phyloP scores from a whole-genome alignment of 2,329 filamentous ascomycete species.

The Neoarthrinium moseri region DNA sequence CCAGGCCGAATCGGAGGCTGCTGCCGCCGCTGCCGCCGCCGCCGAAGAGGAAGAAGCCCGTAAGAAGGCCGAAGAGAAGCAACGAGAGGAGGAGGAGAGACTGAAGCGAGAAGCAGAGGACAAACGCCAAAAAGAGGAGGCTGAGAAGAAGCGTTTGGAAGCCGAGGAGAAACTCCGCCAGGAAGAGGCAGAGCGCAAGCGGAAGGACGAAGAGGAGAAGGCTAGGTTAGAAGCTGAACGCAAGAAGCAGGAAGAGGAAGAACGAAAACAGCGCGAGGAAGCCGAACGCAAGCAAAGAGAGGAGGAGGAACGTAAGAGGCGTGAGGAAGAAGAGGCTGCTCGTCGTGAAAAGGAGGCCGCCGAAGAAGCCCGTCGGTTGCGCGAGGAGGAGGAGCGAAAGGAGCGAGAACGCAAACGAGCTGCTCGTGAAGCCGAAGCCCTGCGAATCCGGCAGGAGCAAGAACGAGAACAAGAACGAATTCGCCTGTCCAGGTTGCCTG shows the following conservation, averaged over 20 bases:
- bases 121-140: constrained; percentile 28
- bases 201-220: constrained; percentile 23
- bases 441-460: constrained; percentile 51
- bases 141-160: constrained; percentile 26
- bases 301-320: constrained; percentile 33
- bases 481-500: constrained; percentile 56
- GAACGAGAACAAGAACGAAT: constrained; percentile 56
- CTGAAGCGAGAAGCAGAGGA: constrained; percentile 27
- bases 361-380: constrained; percentile 47
- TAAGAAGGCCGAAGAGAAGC: constrained; percentile 28
- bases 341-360: constrained; percentile 46
- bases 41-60: constrained; percentile 27
- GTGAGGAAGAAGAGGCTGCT: constrained; percentile 47
- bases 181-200: constrained; percentile 29
- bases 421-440: constrained; percentile 50
- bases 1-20: constrained; percentile 31
- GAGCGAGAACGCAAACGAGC: constrained; percentile 44
- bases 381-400: constrained; percentile 51
- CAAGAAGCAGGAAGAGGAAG: constrained; percentile 15
- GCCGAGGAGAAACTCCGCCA: constrained; percentile 21
- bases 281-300: constrained; percentile 35
- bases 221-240: constrained; percentile 17
- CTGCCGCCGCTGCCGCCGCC: constrained; percentile 20
- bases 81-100: constrained; percentile 29
- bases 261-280: constrained; percentile 30